phyloP scores from a whole-genome alignment of 805 yeast genomes.

The Ogataea saltuana region DNA sequence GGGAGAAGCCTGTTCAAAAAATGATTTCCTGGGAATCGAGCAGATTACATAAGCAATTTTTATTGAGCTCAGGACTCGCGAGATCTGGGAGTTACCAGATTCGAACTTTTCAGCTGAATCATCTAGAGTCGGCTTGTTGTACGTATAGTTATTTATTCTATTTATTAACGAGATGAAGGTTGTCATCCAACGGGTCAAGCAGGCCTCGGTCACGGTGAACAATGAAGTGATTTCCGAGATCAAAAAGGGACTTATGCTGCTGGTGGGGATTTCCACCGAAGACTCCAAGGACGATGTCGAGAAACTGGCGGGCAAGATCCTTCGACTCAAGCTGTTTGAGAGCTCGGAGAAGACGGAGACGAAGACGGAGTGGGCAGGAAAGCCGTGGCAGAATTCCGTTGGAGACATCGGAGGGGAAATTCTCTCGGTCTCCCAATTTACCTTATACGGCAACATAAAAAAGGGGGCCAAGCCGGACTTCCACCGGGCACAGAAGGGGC shows the following conservation, averaged over 20 bases:
- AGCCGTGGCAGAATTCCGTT: slow-evolving; percentile 75
- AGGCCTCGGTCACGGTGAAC: slow-evolving; percentile 88
- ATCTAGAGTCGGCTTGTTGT: not conserved
- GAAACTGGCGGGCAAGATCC: slow-evolving; percentile 65
- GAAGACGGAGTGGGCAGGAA: slow-evolving; percentile 55
- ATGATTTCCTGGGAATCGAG: no score
- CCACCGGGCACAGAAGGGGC: slow-evolving; percentile 87
- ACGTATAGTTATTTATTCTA: not conserved
- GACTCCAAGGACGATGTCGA: slow-evolving; percentile 77
- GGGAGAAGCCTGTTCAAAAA: slow-evolving; percentile 51
- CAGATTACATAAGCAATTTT: no score
- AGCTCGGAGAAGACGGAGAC: slow-evolving; percentile 38
- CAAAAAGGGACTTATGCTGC: slow-evolving; percentile 68
- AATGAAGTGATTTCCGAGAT: slow-evolving; percentile 70
- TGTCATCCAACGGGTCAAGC: slow-evolving; percentile 85
- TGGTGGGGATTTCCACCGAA: slow-evolving; percentile 80
- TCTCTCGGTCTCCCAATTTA: slow-evolving; percentile 89
- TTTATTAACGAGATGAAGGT: slow-evolving; percentile 61
- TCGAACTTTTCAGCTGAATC: not conserved
- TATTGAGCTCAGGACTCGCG: no score
- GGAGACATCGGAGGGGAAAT: slow-evolving; percentile 70
- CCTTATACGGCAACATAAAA: slow-evolving; percentile 78
- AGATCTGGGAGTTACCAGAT: no score
- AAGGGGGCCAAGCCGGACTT: slow-evolving; percentile 96
- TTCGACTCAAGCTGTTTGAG: slow-evolving; percentile 72